Base-by-base conservation (phyloP, 1,139 yeast genomes). In the Saccharomyces hybrid region DNA sequence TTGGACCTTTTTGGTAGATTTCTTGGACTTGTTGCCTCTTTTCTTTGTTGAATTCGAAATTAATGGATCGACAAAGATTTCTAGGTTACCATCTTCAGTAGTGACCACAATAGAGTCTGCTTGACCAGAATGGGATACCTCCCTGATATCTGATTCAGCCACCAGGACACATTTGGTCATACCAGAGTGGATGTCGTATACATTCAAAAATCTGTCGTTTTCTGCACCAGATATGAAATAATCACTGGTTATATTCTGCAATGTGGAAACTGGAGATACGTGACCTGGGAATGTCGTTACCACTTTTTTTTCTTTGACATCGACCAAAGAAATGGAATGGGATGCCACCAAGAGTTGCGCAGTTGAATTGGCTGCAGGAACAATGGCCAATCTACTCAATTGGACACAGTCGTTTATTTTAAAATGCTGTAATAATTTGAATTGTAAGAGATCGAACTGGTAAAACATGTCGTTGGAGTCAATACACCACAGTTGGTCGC, bases 151-250 rank as follows among this genome's bases (percentile, higher is more conserved):
- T 8, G 86, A 75, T 61, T 82, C 84, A 3, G 91, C 77, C 6
- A 86, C 93, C 56, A 86, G 78, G 8, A 88, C 86, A 9, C 78
- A 65, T 48, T 72, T 72, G 27, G 67, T 70, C 49, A 68, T 69
- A 56, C 66, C 71, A 8, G 62, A 66, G 53, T 73, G 73, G 9
- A 68, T 52, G 50, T 68, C 82, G 64, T 85, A 83, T 54, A 87
- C 73, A 67, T 88, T 89, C 62, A 89, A 76, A 67, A 88, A 88
- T 62, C 97, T 78, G 68, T 90, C 97, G 57, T 82, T 83, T 41
- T 73, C 74, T 0, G 97, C 95, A 56, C 86, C 81, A 1, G 93
- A 82, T 53, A 87, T 67, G 60, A 87, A 79, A 47, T 74, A 70
- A 51, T 77, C 82, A 5, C 72, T 66, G 51, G 74, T 69, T 30